phyloP scores from a whole-genome alignment of 805 yeast genomes.

The Myxozyma nipponensis region DNA sequence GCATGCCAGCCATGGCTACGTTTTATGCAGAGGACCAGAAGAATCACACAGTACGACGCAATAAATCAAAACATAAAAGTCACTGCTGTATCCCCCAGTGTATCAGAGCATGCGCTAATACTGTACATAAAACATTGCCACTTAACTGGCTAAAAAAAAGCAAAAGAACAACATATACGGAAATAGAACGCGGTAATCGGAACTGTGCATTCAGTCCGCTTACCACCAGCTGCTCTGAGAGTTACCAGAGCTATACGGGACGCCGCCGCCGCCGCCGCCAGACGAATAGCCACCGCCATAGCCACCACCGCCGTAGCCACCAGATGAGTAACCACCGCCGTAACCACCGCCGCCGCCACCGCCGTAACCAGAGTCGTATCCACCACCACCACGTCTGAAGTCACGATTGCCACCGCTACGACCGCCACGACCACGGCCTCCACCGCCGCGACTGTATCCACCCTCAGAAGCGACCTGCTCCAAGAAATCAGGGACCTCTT shows the following conservation, averaged over 20 bases:
- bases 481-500: constrained; percentile 91
- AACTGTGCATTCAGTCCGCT: too few species aligned
- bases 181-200: neutral
- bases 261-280: constrained; percentile 11
- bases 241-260: constrained; percentile 12
- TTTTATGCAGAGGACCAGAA: neutral
- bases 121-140: neutral
- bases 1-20: neutral
- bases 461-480: constrained; percentile 73
- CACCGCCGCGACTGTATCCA: constrained; percentile 51
- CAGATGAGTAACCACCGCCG: constrained; percentile 39
- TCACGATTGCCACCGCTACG: constrained; percentile 45
- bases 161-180: neutral
- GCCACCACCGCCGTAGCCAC: constrained; percentile 43
- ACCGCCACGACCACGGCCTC: constrained; percentile 41
- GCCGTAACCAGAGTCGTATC: constrained; percentile 35
- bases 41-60: neutral
- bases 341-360: constrained; percentile 35
- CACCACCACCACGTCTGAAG: constrained; percentile 47
- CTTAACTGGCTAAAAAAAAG: neutral
- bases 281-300: constrained; percentile 37
- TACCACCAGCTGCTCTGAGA: constrained; percentile 16
- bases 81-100: neutral
- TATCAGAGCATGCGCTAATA: neutral
- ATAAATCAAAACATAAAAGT: neutral